Evolutionary conservation across 805 yeast species (phyloP).

Genomic region (Metschnikowia drakensbergensis): DNA sequence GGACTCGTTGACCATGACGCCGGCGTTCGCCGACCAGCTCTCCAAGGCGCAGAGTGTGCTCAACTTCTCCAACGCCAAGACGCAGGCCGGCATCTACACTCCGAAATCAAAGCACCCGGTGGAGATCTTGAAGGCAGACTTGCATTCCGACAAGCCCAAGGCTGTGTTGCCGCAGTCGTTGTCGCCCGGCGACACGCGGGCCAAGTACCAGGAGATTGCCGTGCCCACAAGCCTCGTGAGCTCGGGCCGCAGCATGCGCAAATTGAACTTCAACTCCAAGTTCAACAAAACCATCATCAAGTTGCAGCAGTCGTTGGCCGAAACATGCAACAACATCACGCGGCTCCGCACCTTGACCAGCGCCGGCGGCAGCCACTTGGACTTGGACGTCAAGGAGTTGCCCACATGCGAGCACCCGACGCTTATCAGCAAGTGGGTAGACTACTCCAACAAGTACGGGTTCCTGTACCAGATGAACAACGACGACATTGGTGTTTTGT

Average conservation of each 20-base stretch:
- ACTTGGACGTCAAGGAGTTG: conserved; percentile 32
- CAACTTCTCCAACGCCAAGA: conserved; percentile 65
- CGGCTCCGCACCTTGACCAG: conserved; percentile 37
- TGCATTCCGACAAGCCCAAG: conserved; percentile 63
- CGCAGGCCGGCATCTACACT: conserved; percentile 57
- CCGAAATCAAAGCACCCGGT: conserved; percentile 58
- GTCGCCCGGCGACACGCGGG: conserved; percentile 88
- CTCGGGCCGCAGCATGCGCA: conserved; percentile 30
- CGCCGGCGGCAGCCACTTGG: conserved; percentile 21
- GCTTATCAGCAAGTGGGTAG: conserved; percentile 94
- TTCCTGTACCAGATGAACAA: conserved; percentile 89
- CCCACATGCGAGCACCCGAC: conserved; percentile 56
- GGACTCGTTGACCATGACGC: conserved; percentile 58
- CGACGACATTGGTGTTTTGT: conserved; percentile 85
- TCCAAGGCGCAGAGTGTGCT: conserved; percentile 58
- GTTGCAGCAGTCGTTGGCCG: conserved; percentile 35
- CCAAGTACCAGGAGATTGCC: conserved; percentile 74
- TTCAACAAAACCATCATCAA: conserved; percentile 37
- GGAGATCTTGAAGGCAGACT: conserved; percentile 63
- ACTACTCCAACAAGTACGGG: conserved; percentile 93
- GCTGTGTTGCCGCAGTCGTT: conserved; percentile 80
- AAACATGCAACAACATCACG: conserved; percentile 38
- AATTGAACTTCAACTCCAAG: conserved; percentile 37
- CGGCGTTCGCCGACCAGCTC: conserved; percentile 48
- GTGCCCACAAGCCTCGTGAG: conserved; percentile 26